Base-by-base conservation (phyloP, 1,284 basidiomycete genomes). In the Ceratobasidium sp. region DNA sequence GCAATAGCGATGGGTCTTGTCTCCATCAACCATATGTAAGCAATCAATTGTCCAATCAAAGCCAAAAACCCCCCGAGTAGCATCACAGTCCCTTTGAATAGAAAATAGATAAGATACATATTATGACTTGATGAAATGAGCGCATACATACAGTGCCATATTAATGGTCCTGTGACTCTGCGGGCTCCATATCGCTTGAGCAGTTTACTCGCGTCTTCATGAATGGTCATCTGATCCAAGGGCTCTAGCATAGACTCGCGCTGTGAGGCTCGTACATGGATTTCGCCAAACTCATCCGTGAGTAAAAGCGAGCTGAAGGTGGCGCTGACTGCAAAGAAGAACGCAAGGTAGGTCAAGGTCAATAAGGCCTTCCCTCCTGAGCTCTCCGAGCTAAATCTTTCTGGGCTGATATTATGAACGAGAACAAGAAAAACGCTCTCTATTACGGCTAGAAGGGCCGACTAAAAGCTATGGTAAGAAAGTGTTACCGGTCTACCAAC, bases 71-170 rank as follows among this genome's bases (percentile, higher is more conserved):
- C 40, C 6, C 38, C 9, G 9, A 71, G 3, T 5, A 71, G n/a
- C 69, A 71, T 71, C 12, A 57, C 2, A 46, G 61, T 48, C 69
- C 69, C 69, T 71, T 12, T n/a, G 33, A 38, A 33, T 50, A n/a
- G 52, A 7, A 5, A n/a, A 6, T 0, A n/a, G 52, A 54, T 23
- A 0, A 52, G 28, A 38, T 33, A 33, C 2, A 33, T 33, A 33
- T 33, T 33, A 4, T 33, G 4, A 33, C 33, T 33, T 33, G 33
- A 38, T 5, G 15, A 6, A 38, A 48, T 1, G 17, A 48, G 28
- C 6, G 28, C 13, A 20, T 33, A 71, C 69, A 20, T 48, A 71
- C 69, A 71, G 56, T 71, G 69, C 69, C 69, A 71, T 28, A 71
- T 71, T 20, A 71, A 52, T 1, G 69, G 69, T 12, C 38, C 15